Evolutionary conservation across 176 grass and related monocot species (phyloP).

Genomic region (Oropetium thomaeum): DNA sequence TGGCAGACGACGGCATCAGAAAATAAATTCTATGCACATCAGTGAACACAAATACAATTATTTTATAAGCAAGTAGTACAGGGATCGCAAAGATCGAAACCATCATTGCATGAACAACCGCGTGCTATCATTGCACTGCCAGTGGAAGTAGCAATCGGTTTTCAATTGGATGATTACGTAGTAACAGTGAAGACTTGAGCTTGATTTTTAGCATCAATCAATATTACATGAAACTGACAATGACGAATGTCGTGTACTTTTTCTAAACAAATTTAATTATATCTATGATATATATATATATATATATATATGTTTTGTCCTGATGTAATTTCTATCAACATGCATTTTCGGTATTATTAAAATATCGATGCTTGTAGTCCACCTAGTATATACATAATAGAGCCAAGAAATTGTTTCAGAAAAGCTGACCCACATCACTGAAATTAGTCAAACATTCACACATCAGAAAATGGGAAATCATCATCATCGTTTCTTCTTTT

Average conservation of each 20-base stretch:
- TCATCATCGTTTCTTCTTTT: background rate
- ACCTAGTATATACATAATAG: too few species aligned
- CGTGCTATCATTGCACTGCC: conserved; percentile 27
- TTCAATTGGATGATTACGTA: conserved; percentile 26
- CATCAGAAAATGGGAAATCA: background rate
- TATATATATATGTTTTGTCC: too few species aligned
- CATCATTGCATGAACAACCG: conserved; percentile 36
- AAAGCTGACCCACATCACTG: too few species aligned
- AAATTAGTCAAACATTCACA: background rate
- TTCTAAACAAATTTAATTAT: too few species aligned
- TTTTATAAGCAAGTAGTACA: background rate
- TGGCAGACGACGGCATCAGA: background rate
- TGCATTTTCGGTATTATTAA: too few species aligned
- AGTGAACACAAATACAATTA: background rate
- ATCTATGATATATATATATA: too few species aligned
- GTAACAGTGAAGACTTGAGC: conserved; percentile 9
- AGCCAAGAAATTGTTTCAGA: too few species aligned
- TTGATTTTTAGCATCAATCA: background rate
- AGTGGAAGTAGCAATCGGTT: conserved; percentile 22
- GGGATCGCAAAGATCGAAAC: conserved; percentile 11
- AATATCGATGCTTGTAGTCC: too few species aligned
- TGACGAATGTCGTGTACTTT: too few species aligned
- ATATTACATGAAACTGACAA: background rate
- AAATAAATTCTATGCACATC: background rate
- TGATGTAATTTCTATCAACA: too few species aligned